Conservation (phyloP, 331 rosid species). For the Telfairia occidentalis region DNA sequence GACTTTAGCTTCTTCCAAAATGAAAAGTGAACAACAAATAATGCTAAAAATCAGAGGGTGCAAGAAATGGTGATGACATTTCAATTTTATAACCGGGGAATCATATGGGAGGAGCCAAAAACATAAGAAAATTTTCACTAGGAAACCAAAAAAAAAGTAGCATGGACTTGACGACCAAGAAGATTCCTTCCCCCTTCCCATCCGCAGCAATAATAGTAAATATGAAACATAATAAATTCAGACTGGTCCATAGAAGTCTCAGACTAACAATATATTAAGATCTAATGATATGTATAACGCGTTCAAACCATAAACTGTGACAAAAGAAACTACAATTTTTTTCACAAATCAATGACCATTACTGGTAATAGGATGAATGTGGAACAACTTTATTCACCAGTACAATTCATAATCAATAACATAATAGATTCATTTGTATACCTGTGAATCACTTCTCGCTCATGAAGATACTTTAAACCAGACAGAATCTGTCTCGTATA, state of each 20-base stretch:
- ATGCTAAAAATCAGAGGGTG: background rate
- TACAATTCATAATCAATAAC: background rate
- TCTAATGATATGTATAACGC: background rate
- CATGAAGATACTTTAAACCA: constrained; percentile 93
- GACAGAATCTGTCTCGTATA: constrained; percentile 80
- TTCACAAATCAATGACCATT: background rate
- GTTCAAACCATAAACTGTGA: background rate
- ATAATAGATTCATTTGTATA: constrained; percentile 17
- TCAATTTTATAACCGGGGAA: background rate
- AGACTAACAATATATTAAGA: background rate
- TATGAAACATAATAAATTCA: background rate
- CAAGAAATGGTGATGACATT: background rate
- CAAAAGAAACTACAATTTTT: background rate
- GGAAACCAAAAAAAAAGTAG: background rate
- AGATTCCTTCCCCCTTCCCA: background rate
- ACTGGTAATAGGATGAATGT: background rate
- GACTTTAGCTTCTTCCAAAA: background rate
- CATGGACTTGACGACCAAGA: background rate
- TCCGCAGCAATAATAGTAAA: background rate
- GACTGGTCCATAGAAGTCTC: background rate
- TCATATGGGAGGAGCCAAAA: background rate
- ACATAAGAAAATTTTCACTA: background rate
- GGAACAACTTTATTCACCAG: background rate
- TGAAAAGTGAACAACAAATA: background rate
- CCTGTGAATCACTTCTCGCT: constrained; percentile 85